Conservation (phyloP, 2,329 filamentous ascomycete species). For the Aspergillus hiratsukae region DNA sequence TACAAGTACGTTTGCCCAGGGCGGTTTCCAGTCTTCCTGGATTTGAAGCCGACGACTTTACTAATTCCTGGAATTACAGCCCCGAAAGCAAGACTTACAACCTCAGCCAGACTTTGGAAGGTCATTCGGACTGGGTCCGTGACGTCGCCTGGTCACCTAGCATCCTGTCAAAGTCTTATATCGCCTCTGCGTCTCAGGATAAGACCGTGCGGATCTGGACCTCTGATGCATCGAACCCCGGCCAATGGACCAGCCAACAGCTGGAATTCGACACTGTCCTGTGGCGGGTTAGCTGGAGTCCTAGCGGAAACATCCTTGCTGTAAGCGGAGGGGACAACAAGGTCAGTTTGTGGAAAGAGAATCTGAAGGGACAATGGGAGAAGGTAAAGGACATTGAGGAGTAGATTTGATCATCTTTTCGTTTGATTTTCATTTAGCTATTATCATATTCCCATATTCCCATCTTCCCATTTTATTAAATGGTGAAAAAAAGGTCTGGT, state of each 20-base stretch:
- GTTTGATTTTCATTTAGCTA: constrained; percentile 4
- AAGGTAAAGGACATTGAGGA: constrained; percentile 95
- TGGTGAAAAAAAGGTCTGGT: constrained; percentile 11
- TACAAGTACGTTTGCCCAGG: constrained; percentile 54
- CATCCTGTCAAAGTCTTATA: constrained; percentile 91
- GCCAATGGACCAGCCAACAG: constrained; percentile 79
- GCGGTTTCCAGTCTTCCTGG: constrained; percentile 1
- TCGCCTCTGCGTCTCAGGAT: constrained; percentile 91
- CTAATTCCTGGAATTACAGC: constrained; percentile 26
- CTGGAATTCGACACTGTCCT: constrained; percentile 83
- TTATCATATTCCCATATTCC: constrained; percentile 11
- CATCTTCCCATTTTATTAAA: constrained; percentile 10
- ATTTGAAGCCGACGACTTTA: background rate
- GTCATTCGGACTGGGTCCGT: constrained; percentile 93
- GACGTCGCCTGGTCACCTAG: constrained; percentile 97
- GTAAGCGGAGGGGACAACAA: constrained; percentile 94
- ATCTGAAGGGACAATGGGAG: constrained; percentile 93
- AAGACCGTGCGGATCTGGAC: constrained; percentile 99
- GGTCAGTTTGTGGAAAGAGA: constrained; percentile 98
- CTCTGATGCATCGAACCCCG: constrained; percentile 60
- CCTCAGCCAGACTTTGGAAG: constrained; percentile 57
- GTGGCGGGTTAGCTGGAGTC: constrained; percentile 96
- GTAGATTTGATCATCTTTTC: constrained; percentile 37
- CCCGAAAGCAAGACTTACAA: constrained; percentile 51
- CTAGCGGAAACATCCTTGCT: constrained; percentile 93